These are phyloP conservation scores for Spiromastix sp. DNA, from an alignment of 2,329 filamentous ascomycete genomes.

Conservation along the genomic window DNA sequence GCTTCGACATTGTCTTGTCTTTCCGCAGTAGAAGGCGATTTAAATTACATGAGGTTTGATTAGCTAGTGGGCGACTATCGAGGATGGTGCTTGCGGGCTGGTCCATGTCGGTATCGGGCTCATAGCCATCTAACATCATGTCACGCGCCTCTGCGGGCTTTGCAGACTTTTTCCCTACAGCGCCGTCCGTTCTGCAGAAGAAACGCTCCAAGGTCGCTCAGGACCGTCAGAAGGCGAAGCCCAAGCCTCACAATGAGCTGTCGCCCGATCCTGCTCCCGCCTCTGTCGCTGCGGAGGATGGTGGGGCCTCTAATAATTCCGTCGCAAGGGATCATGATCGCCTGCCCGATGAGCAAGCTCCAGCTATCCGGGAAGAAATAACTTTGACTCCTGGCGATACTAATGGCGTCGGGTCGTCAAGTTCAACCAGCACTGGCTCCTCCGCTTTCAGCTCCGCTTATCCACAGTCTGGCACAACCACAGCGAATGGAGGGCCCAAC, in stretches of 20 bases:
- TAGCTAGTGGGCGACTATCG: conserved; percentile 11
- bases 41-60: conserved; percentile 2
- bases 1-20: no score
- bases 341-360: conserved; percentile 1
- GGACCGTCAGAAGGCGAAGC: conserved; percentile 52
- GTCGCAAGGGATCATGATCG: background rate
- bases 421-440: conserved; percentile 60
- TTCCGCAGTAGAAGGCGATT: no score
- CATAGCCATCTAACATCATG: conserved; percentile 52
- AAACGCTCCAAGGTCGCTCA: conserved; percentile 40
- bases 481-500: conserved; percentile 42
- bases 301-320: conserved; percentile 3
- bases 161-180: conserved; percentile 77
- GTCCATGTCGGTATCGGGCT: conserved; percentile 24
- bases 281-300: conserved; percentile 5
- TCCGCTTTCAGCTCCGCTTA: conserved; percentile 57
- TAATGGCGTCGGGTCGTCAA: conserved; percentile 61
- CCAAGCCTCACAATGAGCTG: conserved; percentile 16
- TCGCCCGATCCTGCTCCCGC: conserved; percentile 4
- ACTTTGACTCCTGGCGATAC: conserved; percentile 23
- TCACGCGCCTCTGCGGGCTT: conserved; percentile 74
- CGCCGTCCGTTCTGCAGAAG: conserved; percentile 52
- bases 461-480: conserved; percentile 42
- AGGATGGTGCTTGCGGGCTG: conserved; percentile 31
- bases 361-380: conserved; percentile 5